A percentile compares a stretch with the other conserved stretches of the same genome.
These are phyloP conservation scores for Groenewaldozyma tartarivorans DNA, from an alignment of 805 yeast species.

Conservation along the genomic window DNA sequence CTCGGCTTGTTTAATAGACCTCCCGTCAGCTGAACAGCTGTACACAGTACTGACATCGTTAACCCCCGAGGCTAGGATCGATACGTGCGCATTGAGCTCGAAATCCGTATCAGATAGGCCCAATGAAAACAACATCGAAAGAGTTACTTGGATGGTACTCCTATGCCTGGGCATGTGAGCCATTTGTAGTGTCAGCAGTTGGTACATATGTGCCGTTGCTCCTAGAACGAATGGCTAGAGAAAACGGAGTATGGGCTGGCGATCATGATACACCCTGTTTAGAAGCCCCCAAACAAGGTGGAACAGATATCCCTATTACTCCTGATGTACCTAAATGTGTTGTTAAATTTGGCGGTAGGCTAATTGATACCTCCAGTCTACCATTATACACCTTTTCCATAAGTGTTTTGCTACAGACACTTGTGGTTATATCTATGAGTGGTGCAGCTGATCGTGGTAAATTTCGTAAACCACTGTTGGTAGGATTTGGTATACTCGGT, in stretches of 20 bases:
- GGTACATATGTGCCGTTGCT: constrained; percentile 70
- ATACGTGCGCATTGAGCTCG: too few relatives aligned
- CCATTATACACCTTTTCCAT: constrained; percentile 66
- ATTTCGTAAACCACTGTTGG: constrained; percentile 46
- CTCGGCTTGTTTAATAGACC: too few relatives aligned
- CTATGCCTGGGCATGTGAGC: constrained; percentile 69
- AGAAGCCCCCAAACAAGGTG: constrained; percentile 23
- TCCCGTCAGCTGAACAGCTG: too few relatives aligned
- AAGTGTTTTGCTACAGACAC: constrained; percentile 63
- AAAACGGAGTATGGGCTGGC: constrained; percentile 53
- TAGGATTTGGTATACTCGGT: constrained; percentile 52
- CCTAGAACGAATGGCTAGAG: constrained; percentile 62
- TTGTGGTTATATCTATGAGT: constrained; percentile 60
- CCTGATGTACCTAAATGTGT: constrained; percentile 35
- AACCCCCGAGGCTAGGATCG: too few relatives aligned
- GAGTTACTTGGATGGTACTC: constrained; percentile 60
- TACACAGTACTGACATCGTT: constrained; percentile 2
- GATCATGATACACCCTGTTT: constrained; percentile 53
- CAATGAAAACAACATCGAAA: background rate
- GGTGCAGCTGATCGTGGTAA: constrained; percentile 62
- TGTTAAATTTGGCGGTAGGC: constrained; percentile 34
- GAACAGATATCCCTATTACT: constrained; percentile 13
- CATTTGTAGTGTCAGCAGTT: constrained; percentile 69
- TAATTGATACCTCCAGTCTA: constrained; percentile 62
- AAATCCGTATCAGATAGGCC: background rate